Evolutionary conservation across 2,329 filamentous ascomycete genomes (phyloP), one percentile per base, ranked within the genome.

Genomic region (Colletotrichum tabaci): DNA sequence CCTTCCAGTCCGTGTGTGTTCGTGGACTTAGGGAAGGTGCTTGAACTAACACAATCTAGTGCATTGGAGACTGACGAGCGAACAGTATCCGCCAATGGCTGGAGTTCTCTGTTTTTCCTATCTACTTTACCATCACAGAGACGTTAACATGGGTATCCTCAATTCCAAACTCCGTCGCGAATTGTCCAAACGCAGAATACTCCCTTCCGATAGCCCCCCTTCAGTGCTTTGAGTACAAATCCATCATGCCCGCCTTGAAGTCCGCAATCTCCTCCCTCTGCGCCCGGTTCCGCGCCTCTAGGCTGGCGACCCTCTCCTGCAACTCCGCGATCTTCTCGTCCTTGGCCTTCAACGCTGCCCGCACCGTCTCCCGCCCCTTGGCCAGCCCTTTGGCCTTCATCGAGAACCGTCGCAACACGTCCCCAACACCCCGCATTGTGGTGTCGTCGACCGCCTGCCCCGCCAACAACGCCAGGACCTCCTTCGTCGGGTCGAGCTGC

Each of bases 321-420:
- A 87, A 71, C 63, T 74, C 73, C 4, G 79, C 79, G 52, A 83
- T 80, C 61, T 77, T 79, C n/a, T 77, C 77, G 40, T 96, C 91
- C 74, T 91, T 91, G 5, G 86, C 85, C 77, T 89, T 90, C 44
- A 94, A 77, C 4, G 87, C 88, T 10, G 88, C 79, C n/a, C 93
- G 83, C 4, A 88, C 87, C 8, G 92, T 87, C 71, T 96, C 92
- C 2, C 93, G 84, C 0, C 92, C 92, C 73, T 87, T 87, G 49
- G 85, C 84, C 23, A 93, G 84, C 0, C 93, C 93, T 75, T 87
- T 88, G 0, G 87, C 85, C 62, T 85, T 87, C 62, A 90, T 81
- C 18, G 89, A 87, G 74, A 93, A 86, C 55, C 82, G 87, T 46
- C 86, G 84, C 42, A 94, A 82, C 9, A 88, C 75, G 30, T 74